Evolutionary conservation across 768 basidiomycete genomes (phyloP), one percentile per base, ranked within the genome.

Genomic region (Cystofilobasidium macerans): DNA sequence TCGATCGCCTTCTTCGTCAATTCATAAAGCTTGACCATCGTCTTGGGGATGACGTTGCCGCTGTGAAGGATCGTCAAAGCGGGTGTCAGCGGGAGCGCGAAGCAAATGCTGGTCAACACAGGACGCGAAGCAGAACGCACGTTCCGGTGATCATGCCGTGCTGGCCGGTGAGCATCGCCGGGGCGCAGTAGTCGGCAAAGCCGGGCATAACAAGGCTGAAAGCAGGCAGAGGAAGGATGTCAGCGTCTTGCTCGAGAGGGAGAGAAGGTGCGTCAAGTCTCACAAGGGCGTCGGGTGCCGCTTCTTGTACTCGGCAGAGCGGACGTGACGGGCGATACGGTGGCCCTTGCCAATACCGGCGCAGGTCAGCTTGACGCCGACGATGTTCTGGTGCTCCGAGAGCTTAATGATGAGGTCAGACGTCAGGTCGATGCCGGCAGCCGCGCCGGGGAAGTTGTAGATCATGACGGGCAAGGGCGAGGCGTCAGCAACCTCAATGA

Each of bases 81-180:
- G n/a, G n/a, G n/a, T n/a, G n/a, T n/a, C n/a, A n/a, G n/a, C n/a
- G n/a, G n/a, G n/a, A n/a, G n/a, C n/a, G n/a, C n/a, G n/a, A n/a
- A n/a, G n/a, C n/a, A n/a, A n/a, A n/a, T n/a, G n/a, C n/a, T n/a
- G n/a, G n/a, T n/a, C n/a, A n/a, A n/a, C n/a, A n/a, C n/a, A n/a
- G n/a, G n/a, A n/a, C n/a, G n/a, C n/a, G n/a, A n/a, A n/a, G n/a
- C n/a, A n/a, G n/a, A n/a, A n/a, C n/a, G n/a, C n/a, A n/a, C n/a
- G n/a, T n/a, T n/a, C 91, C 91, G 38, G 87, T 90, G 73, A 94
- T 94, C 57, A 88, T 89, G 56, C 92, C 92, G 71, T 92, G 86
- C 69, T 72, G 64, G 32, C 85, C 84, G 35, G 82, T 85, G 72
- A 83, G 84, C 2, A 82, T 75, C 8, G 88, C 83, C 4, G 91